Evolutionary conservation across 2,329 filamentous ascomycete genomes (phyloP).

Genomic region (Exophiala mesophila): DNA sequence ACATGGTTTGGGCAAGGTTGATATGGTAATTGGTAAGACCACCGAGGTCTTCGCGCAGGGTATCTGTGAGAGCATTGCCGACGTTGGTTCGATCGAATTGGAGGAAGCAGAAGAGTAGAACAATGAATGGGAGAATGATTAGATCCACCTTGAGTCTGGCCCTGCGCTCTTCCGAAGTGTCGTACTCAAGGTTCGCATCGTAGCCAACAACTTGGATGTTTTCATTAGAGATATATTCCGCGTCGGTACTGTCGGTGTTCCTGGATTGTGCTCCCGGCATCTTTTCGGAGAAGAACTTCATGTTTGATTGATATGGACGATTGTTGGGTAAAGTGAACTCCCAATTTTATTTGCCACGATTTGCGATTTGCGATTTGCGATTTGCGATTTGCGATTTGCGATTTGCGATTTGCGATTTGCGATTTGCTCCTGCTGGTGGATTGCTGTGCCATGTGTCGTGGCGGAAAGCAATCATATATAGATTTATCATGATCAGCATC

Average conservation of each 20-base stretch:
- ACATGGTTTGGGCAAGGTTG: slow-evolving; percentile 32
- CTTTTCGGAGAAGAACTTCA: slow-evolving; percentile 1
- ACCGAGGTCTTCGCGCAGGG: slow-evolving; percentile 45
- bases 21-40: slow-evolving; percentile 46
- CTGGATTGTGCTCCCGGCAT: not conserved
- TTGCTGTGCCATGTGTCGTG: not conserved
- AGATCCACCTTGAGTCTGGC: slow-evolving; percentile 14
- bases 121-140: slow-evolving; percentile 25
- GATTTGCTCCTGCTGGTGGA: not conserved
- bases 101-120: slow-evolving; percentile 27
- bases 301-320: not conserved
- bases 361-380: not conserved
- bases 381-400: not conserved
- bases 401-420: slow-evolving; percentile 1
- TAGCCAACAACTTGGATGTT: slow-evolving; percentile 6
- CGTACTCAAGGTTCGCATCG: slow-evolving; percentile 5
- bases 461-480: not conserved
- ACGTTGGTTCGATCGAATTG: slow-evolving; percentile 34
- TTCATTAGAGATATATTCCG: slow-evolving; percentile 3
- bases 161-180: slow-evolving; percentile 5
- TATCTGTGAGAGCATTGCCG: slow-evolving; percentile 49
- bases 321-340: too few relatives aligned
- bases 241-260: not conserved
- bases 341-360: too few relatives aligned
- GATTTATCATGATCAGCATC: not conserved